phyloP scores from a whole-genome alignment of 139 green algal species.

The Dunaliella primolecta region DNA sequence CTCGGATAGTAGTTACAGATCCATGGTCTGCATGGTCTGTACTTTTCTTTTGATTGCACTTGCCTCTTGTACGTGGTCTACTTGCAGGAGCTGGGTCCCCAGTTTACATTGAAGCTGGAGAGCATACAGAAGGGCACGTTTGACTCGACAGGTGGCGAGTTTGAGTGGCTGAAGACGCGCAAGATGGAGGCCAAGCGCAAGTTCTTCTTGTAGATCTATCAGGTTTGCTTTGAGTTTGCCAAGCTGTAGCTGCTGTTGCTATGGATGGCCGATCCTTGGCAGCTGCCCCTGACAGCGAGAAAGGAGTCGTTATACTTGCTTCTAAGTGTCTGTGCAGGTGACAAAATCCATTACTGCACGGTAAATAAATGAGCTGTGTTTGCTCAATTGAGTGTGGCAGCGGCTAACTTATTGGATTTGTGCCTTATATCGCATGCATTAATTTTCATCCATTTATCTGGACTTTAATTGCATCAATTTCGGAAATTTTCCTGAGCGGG shows the following conservation, averaged over 20 bases:
- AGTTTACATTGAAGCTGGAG: slow-evolving; percentile 93
- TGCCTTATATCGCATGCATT: no score
- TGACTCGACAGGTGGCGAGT: slow-evolving; percentile 91
- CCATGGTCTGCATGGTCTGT: no score
- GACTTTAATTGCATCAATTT: no score
- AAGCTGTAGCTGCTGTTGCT: background rate
- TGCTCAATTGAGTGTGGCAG: background rate
- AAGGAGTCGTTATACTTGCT: no score
- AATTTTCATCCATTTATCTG: no score
- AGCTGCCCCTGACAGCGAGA: no score
- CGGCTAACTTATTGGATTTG: no score
- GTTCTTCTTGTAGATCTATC: slow-evolving; percentile 56
- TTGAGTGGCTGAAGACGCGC: slow-evolving; percentile 88
- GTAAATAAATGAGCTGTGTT: background rate
- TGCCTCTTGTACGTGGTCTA: no score
- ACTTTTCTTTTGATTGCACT: no score
- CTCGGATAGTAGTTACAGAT: no score
- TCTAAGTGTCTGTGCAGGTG: background rate
- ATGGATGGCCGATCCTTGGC: no score
- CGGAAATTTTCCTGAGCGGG: no score
- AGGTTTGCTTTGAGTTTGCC: background rate
- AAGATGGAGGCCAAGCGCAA: slow-evolving; percentile 75
- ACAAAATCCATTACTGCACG: background rate
- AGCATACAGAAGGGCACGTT: slow-evolving; percentile 95
- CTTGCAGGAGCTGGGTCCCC: slow-evolving; percentile 91